Evolutionary conservation across 2,329 filamentous ascomycete species (phyloP).

Genomic region (Pseudocercospora ulei): DNA sequence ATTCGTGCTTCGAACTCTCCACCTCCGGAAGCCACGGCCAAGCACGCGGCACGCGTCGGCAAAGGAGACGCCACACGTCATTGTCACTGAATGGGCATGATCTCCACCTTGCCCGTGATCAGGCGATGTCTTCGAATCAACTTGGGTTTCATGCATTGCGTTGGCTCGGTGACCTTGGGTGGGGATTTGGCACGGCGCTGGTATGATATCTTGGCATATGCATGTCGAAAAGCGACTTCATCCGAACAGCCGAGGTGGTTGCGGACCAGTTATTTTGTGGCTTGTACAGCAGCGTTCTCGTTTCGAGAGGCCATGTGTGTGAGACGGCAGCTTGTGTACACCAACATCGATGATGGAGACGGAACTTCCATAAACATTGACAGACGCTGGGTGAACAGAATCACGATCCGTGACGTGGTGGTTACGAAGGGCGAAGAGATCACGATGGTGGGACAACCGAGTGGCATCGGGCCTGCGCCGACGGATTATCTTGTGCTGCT

Average conservation of each 20-base stretch:
- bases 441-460: constrained; percentile 48
- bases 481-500: constrained; percentile 58
- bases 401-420: constrained; percentile 48
- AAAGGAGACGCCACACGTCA: constrained; percentile 13
- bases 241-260: constrained; percentile 4
- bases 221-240: constrained; percentile 5
- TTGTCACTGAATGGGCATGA: constrained; percentile 18
- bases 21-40: constrained; percentile 47
- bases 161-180: background rate
- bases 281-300: background rate
- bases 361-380: constrained; percentile 52
- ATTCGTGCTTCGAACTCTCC: constrained; percentile 41
- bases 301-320: too few species aligned
- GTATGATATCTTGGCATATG: background rate
- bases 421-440: constrained; percentile 46
- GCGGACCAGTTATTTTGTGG: constrained; percentile 1
- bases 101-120: background rate
- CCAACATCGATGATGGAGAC: too few species aligned
- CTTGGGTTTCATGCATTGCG: constrained; percentile 3
- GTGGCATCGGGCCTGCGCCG: constrained; percentile 55
- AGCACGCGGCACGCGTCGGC: constrained; percentile 35
- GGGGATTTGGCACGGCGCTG: constrained; percentile 1
- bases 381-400: constrained; percentile 54
- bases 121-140: background rate
- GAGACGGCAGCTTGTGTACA: background rate